Evolutionary conservation across 78 protist species (phyloP).

Genomic region (Dictyostelium capitatum): DNA sequence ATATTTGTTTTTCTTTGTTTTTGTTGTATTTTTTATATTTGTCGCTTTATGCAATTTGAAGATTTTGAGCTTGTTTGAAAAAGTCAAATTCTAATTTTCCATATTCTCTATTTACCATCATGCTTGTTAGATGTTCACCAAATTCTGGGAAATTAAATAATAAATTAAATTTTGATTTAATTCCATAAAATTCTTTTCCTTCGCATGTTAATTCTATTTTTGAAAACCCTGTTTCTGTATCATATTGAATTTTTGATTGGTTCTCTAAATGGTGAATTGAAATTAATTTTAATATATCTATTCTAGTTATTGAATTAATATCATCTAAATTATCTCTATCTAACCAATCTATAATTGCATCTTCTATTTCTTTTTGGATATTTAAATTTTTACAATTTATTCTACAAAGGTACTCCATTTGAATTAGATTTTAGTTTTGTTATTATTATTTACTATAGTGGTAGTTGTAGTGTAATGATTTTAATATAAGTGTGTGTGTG

Average conservation of each 20-base stretch:
- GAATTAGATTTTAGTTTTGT: background rate
- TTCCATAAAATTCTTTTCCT: constrained; percentile 47
- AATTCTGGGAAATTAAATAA: constrained; percentile 19
- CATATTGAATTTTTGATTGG: background rate
- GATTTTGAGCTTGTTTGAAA: background rate
- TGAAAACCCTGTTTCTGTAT: constrained; percentile 15
- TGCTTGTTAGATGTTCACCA: background rate
- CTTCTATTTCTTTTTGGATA: background rate
- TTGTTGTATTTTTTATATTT: too few relatives aligned
- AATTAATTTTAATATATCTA: constrained; percentile 44
- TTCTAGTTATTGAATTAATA: background rate
- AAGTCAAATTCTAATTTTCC: constrained; percentile 8
- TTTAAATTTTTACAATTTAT: constrained; percentile 22
- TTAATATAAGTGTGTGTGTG: background rate
- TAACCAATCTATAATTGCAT: constrained; percentile 45
- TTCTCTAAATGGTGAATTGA: background rate
- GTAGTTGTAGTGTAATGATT: background rate
- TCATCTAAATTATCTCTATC: constrained; percentile 29
- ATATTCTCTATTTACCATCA: background rate
- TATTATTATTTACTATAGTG: background rate
- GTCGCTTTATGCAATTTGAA: constrained; percentile 3
- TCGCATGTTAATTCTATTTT: background rate
- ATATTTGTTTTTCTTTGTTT: background rate
- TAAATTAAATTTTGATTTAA: constrained; percentile 18
- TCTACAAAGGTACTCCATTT: constrained; percentile 34